Evolutionary conservation across 1,284 basidiomycete species (phyloP), one percentile per base, ranked within the genome.

Genomic region (Papiliotrema laurentii): DNA sequence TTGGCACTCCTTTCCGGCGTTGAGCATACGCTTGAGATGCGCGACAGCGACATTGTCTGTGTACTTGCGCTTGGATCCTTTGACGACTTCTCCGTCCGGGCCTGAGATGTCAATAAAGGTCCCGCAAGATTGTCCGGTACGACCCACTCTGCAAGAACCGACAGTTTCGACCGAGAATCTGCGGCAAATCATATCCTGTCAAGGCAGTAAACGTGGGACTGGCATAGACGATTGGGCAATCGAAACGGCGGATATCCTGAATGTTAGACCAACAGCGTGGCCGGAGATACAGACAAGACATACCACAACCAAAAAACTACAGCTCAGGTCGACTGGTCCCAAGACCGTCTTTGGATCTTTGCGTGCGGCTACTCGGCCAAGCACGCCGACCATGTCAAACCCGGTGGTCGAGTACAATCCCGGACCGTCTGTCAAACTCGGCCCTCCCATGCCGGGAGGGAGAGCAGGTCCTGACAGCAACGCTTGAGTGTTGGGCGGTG

Each of bases 311-410:
- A 87, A 80, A 69, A 97, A 97, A 9, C 87, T 83, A 66, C 89
- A 92, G 3, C 87, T 86, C 50, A 92, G 77, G 70, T 97, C 93
- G 31, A 97, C 88, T 0, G 93, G 89, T 9, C 93, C 93, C 18
- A 97, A 80, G 5, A 79, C 73, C 41, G 96, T 81, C 51, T 79
- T 82, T 1, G 89, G 89, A 59, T 86, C 80, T 0, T 83, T 83
- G 2, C 92, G 81, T 16, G 77, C 80, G 2, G 81, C 84, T 14
- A 97, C 85, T 11, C 88, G 80, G 4, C 84, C 80, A 21, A 97
- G 78, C 33, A 96, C 81, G 36, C 84, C 82, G 43, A 97, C 77
- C 50, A 93, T 79, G 67, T 97, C 92, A 58, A 96, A 93, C 6
- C 93, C 93, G 0, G 89, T 86, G 0, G 84, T 76, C 1, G 89